These are phyloP conservation scores for Bolboschoenus planiculmis DNA, from an alignment of 176 grass and related monocot species.

Conservation along the genomic window DNA sequence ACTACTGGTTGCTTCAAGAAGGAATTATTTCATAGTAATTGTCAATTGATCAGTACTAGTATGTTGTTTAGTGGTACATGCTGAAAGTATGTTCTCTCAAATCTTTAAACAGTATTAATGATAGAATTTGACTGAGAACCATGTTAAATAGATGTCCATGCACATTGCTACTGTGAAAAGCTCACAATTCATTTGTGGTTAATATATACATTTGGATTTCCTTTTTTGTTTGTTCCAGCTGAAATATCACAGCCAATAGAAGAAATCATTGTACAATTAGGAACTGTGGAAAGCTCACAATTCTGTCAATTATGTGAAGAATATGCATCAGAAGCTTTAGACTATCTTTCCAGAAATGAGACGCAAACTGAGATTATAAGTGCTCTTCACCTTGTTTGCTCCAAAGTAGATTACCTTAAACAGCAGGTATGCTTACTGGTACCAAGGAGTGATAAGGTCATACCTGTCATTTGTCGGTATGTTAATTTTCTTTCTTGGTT, in stretches of 20 bases:
- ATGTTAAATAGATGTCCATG: background rate
- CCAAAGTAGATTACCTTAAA: constrained; percentile 18
- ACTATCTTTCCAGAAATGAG: constrained; percentile 7
- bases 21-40: background rate
- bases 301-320: constrained; percentile 23
- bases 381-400: constrained; percentile 15
- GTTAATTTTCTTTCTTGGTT: background rate
- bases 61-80: background rate
- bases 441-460: background rate
- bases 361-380: constrained; percentile 11
- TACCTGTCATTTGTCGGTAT: background rate
- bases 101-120: background rate
- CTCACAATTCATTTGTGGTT: background rate
- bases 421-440: constrained; percentile 13
- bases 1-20: background rate
- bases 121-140: background rate
- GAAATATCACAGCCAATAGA: background rate
- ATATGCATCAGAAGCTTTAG: constrained; percentile 20
- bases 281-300: constrained; percentile 18
- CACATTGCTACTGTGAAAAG: background rate
- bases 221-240: constrained; percentile 12
- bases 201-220: background rate
- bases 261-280: constrained; percentile 7
- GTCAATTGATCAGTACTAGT: background rate
- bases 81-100: background rate